These are phyloP conservation scores for Paecilomyces variotii DNA, from an alignment of 2,329 filamentous ascomycete species.

Conservation along the genomic window DNA sequence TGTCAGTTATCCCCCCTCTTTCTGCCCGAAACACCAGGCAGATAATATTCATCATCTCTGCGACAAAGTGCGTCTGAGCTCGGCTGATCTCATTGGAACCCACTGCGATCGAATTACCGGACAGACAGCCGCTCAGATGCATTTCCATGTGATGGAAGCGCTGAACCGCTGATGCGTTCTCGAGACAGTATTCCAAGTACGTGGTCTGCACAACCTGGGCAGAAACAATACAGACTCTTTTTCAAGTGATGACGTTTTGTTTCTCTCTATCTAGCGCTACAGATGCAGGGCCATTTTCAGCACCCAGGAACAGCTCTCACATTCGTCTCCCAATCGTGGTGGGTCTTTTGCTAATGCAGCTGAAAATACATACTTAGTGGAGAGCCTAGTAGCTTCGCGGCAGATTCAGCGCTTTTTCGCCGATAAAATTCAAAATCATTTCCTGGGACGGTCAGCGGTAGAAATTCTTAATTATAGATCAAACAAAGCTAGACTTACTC, in stretches of 20 bases:
- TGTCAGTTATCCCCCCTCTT: not conserved
- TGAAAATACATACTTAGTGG: not conserved
- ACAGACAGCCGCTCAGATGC: not conserved
- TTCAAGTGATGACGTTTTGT: not conserved
- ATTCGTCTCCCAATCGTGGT: not conserved
- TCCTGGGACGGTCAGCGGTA: conserved; percentile 34
- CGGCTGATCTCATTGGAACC: not conserved
- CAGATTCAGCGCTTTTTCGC: conserved; percentile 41
- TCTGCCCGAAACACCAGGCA: not conserved
- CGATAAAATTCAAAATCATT: conserved; percentile 62
- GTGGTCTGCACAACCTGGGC: too few species aligned
- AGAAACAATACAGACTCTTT: not conserved
- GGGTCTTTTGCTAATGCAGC: not conserved
- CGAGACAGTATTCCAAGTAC: not conserved
- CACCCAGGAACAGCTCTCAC: not conserved
- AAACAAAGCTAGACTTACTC: conserved; percentile 17
- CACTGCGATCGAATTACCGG: not conserved
- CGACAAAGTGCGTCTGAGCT: not conserved
- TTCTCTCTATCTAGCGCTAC: not conserved
- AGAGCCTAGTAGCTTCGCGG: conserved; percentile 34
- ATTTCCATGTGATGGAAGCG: not conserved
- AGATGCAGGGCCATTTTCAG: not conserved
- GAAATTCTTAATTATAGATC: not conserved
- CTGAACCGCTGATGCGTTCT: not conserved
- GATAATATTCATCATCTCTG: not conserved